Percentiles rank a stretch among this genome's conserved stretches.
Evolutionary conservation across 2,329 filamentous ascomycete species (phyloP).

Genomic region (Neonectria ditissima): DNA sequence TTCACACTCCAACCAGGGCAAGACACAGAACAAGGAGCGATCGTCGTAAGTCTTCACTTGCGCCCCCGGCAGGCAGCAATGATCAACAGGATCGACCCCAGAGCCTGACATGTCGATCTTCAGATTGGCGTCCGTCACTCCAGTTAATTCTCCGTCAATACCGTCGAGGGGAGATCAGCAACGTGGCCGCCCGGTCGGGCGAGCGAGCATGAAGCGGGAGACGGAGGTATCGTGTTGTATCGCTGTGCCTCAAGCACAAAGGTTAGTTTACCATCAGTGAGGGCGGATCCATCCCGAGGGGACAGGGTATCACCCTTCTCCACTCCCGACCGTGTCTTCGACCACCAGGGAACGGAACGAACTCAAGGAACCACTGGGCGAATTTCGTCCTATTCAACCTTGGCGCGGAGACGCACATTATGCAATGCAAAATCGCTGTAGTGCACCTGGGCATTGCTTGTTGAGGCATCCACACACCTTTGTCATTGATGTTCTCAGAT

Average conservation of each 20-base stretch:
- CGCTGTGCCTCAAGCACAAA: not conserved
- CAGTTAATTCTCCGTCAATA: constrained; percentile 23
- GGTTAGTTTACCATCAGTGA: constrained; percentile 9
- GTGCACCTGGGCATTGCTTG: not conserved
- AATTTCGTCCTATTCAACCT: not conserved
- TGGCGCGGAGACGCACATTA: not conserved
- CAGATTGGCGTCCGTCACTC: constrained; percentile 20
- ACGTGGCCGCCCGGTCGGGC: constrained; percentile 4
- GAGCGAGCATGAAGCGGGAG: constrained; percentile 12
- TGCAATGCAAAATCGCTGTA: not conserved
- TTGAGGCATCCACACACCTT: not conserved
- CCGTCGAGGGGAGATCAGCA: constrained; percentile 15
- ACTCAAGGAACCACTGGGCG: not conserved
- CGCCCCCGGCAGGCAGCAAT: constrained; percentile 1
- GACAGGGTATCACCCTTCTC: not conserved
- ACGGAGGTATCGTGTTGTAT: constrained; percentile 5
- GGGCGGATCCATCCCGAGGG: constrained; percentile 20
- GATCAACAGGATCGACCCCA: constrained; percentile 17
- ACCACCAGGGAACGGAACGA: constrained; percentile 8
- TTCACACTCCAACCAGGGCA: not conserved
- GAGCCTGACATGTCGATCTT: constrained; percentile 26
- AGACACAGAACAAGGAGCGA: not conserved
- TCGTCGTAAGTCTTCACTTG: not conserved
- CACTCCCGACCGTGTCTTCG: not conserved
- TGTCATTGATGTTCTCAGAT: not conserved